Conservation (phyloP, 371 early-diverging fungal species). For the Apophysomyces elegans region DNA sequence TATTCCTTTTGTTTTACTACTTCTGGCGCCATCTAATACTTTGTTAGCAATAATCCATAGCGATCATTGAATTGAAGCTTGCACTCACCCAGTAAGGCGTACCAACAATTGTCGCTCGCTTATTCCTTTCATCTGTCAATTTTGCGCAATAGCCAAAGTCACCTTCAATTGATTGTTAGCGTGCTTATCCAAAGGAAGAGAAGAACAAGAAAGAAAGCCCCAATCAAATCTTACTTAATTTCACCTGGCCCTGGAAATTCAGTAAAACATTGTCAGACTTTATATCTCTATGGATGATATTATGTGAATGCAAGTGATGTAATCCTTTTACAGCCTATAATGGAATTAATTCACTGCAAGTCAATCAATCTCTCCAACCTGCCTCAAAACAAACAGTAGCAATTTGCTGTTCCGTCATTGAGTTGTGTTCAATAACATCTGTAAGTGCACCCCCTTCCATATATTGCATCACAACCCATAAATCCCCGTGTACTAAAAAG, state of each 20-base stretch:
- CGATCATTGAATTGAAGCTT: slow-evolving; percentile 21
- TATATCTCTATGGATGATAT: slow-evolving; percentile 75
- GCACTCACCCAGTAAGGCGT: slow-evolving; percentile 86
- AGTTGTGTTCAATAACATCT: slow-evolving; percentile 93
- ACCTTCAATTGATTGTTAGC: background rate
- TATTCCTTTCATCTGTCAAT: slow-evolving; percentile 77
- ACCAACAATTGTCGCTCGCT: slow-evolving; percentile 94
- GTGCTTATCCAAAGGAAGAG: background rate
- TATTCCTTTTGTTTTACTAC: slow-evolving; percentile 91
- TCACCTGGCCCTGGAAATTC: slow-evolving; percentile 80
- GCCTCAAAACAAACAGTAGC: slow-evolving; percentile 89
- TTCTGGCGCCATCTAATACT: slow-evolving; percentile 83
- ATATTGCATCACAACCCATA: slow-evolving; percentile 98
- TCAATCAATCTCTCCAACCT: slow-evolving; percentile 10
- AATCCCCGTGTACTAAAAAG: slow-evolving; percentile 82
- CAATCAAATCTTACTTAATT: slow-evolving; percentile 35
- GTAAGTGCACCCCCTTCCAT: slow-evolving; percentile 98
- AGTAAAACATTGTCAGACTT: slow-evolving; percentile 88
- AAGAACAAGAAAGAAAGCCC: background rate
- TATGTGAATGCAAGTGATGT: slow-evolving; percentile 78
- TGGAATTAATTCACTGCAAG: slow-evolving; percentile 3
- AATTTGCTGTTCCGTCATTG: slow-evolving; percentile 89
- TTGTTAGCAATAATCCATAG: background rate
- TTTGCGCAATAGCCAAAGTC: slow-evolving; percentile 93
- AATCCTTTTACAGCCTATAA: slow-evolving; percentile 66